Evolutionary conservation across 208 protist genomes (phyloP).

Genomic region (Crithidia fasciculata): DNA sequence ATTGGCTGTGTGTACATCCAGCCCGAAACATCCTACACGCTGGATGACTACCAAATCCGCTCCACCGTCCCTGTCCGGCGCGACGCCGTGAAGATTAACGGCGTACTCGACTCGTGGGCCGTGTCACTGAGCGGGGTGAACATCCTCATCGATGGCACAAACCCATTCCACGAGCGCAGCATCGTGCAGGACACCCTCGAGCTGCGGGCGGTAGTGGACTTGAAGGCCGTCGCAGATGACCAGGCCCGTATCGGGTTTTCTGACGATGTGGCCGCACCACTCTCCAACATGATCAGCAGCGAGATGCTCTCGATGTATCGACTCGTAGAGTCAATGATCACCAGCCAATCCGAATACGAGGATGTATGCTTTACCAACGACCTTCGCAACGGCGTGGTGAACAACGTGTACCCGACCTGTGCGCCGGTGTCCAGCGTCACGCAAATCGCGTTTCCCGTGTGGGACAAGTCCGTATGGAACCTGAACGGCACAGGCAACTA

Average conservation of each 20-base stretch:
- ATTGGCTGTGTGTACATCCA: slow-evolving; percentile 32
- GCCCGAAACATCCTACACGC: slow-evolving; percentile 24
- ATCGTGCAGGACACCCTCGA: slow-evolving; percentile 35
- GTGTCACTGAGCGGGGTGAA: slow-evolving; percentile 13
- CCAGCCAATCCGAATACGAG: slow-evolving; percentile 15
- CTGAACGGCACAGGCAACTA: slow-evolving; percentile 32
- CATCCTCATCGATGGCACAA: neutral
- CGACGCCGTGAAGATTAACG: slow-evolving; percentile 21
- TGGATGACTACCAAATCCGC: slow-evolving; percentile 51
- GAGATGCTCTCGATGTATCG: slow-evolving; percentile 8
- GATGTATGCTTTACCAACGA: slow-evolving; percentile 61
- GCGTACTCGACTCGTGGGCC: slow-evolving; percentile 29
- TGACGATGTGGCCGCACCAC: neutral
- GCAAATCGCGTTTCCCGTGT: slow-evolving; percentile 46
- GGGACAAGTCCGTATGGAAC: slow-evolving; percentile 24
- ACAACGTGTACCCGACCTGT: slow-evolving; percentile 28
- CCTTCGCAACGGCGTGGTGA: slow-evolving; percentile 21
- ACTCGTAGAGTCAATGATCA: slow-evolving; percentile 9
- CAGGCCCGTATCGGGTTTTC: neutral
- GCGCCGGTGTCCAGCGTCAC: slow-evolving; percentile 39
- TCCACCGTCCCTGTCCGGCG: slow-evolving; percentile 20
- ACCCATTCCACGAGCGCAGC: slow-evolving; percentile 18
- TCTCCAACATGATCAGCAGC: slow-evolving; percentile 18
- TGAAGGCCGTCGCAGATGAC: neutral
- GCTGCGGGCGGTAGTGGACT: slow-evolving; percentile 28